A percentile compares a stretch with the other conserved stretches of the same genome.
Evolutionary conservation across 108 stramenopile genomes (phyloP).

Genomic region (Mayamaea pseudoterrestris): DNA sequence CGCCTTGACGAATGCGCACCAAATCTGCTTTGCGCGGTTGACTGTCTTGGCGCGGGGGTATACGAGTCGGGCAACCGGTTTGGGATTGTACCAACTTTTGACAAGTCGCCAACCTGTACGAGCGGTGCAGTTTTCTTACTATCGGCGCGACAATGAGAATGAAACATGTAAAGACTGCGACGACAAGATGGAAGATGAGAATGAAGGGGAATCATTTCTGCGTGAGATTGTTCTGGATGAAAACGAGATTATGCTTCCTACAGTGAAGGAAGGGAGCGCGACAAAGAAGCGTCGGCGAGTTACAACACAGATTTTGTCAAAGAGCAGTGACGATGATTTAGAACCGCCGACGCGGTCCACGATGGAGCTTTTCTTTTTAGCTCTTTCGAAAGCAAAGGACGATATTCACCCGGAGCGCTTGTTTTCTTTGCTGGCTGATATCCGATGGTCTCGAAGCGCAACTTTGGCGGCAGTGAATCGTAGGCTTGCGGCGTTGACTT

Average conservation of each 20-base stretch:
- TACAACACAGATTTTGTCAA: no score
- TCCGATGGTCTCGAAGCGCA: conserved; percentile 49
- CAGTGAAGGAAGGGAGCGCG: no score
- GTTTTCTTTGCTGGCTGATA: conserved; percentile 61
- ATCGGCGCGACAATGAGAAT: no score
- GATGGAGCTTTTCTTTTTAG: conserved; percentile 39
- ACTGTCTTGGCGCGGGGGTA: conserved; percentile 71
- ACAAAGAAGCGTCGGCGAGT: conserved; percentile 1
- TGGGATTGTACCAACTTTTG: conserved; percentile 67
- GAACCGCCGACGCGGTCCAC: conserved; percentile 18
- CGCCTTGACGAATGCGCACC: conserved; percentile 31
- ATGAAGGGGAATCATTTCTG: no score
- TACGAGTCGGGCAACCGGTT: conserved; percentile 68
- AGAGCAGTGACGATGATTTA: not conserved
- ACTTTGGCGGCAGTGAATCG: conserved; percentile 52
- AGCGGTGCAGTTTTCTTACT: no score
- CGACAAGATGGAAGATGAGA: no score
- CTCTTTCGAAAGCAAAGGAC: conserved; percentile 17
- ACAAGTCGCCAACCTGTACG: no score
- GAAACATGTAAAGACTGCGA: no score
- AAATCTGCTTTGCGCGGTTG: conserved; percentile 38
- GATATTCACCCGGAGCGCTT: conserved; percentile 48
- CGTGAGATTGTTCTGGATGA: no score
- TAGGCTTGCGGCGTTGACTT: conserved; percentile 62
- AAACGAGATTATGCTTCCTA: no score